These are phyloP conservation scores for Candida ovalis DNA, from an alignment of 805 yeast species.

Conservation along the genomic window DNA sequence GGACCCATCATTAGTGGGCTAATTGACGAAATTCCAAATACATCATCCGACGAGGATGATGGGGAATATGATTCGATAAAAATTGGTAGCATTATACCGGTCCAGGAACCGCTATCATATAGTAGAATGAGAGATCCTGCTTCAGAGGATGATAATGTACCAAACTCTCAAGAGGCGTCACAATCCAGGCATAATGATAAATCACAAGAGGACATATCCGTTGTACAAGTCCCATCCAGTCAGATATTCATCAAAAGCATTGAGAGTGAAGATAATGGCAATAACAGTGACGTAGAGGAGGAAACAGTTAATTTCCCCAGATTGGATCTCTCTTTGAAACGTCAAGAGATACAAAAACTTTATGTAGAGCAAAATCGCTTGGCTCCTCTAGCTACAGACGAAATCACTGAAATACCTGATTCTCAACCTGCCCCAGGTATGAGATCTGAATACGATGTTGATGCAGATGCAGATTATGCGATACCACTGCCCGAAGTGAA, in stretches of 20 bases:
- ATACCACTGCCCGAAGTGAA: slow-evolving; percentile 6
- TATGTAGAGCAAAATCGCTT: slow-evolving; percentile 2
- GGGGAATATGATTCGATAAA: neutral
- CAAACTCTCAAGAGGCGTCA: neutral
- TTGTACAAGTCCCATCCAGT: slow-evolving; percentile 10
- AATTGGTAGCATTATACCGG: neutral
- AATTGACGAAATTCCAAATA: neutral
- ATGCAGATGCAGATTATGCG: too few species aligned
- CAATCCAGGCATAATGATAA: neutral
- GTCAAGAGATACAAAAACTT: slow-evolving; percentile 11
- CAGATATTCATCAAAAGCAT: neutral
- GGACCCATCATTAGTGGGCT: too few species aligned
- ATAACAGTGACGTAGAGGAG: slow-evolving; percentile 2
- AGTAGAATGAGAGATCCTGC: neutral
- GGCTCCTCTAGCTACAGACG: neutral
- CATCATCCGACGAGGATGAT: neutral
- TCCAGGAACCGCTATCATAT: too few species aligned
- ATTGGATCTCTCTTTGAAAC: slow-evolving; percentile 11
- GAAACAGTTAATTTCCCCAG: slow-evolving; percentile 12
- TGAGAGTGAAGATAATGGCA: neutral
- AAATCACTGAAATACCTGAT: slow-evolving; percentile 13
- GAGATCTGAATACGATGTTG: neutral
- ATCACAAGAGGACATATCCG: neutral
- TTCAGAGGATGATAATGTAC: neutral
- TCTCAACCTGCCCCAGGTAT: slow-evolving; percentile 12